These are phyloP conservation scores for Margaritispora aquatica DNA, from an alignment of 495 filamentous ascomycete genomes.

Conservation along the genomic window DNA sequence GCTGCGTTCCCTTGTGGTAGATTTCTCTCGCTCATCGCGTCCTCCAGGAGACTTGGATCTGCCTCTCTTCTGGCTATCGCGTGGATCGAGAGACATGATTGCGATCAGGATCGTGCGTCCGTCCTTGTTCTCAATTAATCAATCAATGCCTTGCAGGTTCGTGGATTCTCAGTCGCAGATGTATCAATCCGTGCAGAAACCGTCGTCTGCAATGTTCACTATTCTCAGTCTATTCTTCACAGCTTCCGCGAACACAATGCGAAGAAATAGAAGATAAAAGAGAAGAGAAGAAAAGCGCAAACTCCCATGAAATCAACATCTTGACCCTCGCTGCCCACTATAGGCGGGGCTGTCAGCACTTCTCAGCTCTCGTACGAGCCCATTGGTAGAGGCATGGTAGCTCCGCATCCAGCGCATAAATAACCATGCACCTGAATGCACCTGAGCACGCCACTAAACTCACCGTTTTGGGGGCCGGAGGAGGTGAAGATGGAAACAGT, in stretches of 20 bases:
- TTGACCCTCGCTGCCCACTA: not conserved
- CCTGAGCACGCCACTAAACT: constrained; percentile 4
- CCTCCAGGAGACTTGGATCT: constrained; percentile 26
- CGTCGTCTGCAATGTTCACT: no score
- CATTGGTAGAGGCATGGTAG: not conserved
- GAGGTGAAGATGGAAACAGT: not conserved
- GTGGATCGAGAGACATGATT: constrained; percentile 24
- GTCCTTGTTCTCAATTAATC: no score
- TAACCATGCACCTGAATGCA: not conserved
- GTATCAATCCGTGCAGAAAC: no score
- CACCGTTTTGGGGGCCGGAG: constrained; percentile 1
- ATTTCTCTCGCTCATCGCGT: constrained; percentile 9
- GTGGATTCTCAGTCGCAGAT: not conserved
- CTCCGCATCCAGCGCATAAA: constrained; percentile 7
- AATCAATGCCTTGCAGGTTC: no score
- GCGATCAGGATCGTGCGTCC: no score
- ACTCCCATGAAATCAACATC: not conserved
- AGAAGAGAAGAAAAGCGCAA: not conserved
- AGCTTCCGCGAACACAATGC: no score
- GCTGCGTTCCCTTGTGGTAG: constrained; percentile 3
- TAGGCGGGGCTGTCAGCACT: not conserved
- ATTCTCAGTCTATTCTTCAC: no score
- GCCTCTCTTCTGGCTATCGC: constrained; percentile 8
- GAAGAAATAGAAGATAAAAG: no score
- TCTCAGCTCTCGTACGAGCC: not conserved